Percentiles rank a stretch among this genome's conserved stretches.
These are phyloP conservation scores for Thelonectria olida DNA, from an alignment of 2,329 filamentous ascomycete species.

Conservation along the genomic window DNA sequence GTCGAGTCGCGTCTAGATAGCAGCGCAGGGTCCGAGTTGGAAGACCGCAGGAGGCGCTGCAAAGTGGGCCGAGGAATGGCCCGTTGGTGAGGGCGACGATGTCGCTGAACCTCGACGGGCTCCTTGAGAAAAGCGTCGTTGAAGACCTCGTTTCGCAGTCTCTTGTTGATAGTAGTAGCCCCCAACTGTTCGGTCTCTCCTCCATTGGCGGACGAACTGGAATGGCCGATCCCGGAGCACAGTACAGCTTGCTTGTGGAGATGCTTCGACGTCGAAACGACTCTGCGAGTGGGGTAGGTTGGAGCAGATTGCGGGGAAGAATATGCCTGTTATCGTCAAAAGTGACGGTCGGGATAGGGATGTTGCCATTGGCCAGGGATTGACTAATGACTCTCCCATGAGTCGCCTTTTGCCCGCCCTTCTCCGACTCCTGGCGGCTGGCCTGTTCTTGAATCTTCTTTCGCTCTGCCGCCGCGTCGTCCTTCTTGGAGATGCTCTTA, in stretches of 20 bases:
- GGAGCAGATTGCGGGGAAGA: slow-evolving; percentile 84
- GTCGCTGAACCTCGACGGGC: slow-evolving; percentile 81
- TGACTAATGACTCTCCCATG: slow-evolving; percentile 69
- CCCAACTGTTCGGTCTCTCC: slow-evolving; percentile 77
- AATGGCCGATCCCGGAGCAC: slow-evolving; percentile 14
- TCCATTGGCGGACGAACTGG: slow-evolving; percentile 54
- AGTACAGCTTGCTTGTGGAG: slow-evolving; percentile 41
- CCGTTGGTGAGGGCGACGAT: slow-evolving; percentile 75
- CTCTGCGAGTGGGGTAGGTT: slow-evolving; percentile 58
- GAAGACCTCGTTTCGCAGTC: slow-evolving; percentile 88
- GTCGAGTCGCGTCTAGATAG: slow-evolving; percentile 26
- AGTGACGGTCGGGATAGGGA: slow-evolving; percentile 86
- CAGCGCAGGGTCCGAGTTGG: slow-evolving; percentile 56
- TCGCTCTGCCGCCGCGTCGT: slow-evolving; percentile 52
- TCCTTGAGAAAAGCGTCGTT: slow-evolving; percentile 91
- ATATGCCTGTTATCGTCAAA: slow-evolving; percentile 96
- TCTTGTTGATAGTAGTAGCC: slow-evolving; percentile 92
- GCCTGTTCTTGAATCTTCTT: slow-evolving; percentile 47
- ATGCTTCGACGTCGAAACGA: slow-evolving; percentile 45
- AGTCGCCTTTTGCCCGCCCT: slow-evolving; percentile 27
- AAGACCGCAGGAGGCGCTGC: slow-evolving; percentile 55
- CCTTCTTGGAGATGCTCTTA: slow-evolving; percentile 63
- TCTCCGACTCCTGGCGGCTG: slow-evolving; percentile 29
- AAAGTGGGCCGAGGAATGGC: slow-evolving; percentile 65
- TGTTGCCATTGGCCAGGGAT: slow-evolving; percentile 72